Conservation (phyloP, 2,329 filamentous ascomycete species). For the Uncinocarpus reesii region DNA sequence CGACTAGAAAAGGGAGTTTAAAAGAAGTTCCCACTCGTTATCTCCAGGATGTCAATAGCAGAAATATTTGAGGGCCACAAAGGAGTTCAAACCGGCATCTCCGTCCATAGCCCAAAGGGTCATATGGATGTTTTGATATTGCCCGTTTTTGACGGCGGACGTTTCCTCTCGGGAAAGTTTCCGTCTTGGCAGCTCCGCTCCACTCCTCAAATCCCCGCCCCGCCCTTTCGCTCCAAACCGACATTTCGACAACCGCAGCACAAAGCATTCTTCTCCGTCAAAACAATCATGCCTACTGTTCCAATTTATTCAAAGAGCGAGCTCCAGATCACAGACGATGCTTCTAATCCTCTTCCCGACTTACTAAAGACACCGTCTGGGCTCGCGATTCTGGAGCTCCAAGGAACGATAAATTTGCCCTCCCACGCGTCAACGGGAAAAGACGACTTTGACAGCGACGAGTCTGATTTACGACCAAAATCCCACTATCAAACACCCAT, state of each 20-base stretch:
- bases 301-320: constrained; percentile 27
- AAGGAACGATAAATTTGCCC: constrained; percentile 78
- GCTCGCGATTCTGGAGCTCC: constrained; percentile 80
- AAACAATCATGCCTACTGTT: constrained; percentile 36
- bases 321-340: background rate
- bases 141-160: background rate
- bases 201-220: constrained; percentile 2
- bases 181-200: background rate
- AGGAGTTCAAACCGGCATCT: background rate
- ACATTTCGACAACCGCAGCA: background rate
- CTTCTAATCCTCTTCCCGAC: constrained; percentile 58
- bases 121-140: background rate
- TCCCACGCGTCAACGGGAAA: constrained; percentile 23
- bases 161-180: background rate
- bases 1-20: background rate
- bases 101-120: background rate
- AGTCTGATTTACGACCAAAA: constrained; percentile 13
- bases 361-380: constrained; percentile 82
- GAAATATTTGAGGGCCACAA: background rate
- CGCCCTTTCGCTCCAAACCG: background rate
- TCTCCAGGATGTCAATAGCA: background rate
- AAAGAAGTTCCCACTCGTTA: background rate
- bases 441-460: constrained; percentile 18
- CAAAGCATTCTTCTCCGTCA: background rate
- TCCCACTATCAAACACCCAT: constrained; percentile 43